A percentile compares a stretch with the other conserved stretches of the same genome.
Conservation (phyloP, 148 eudicot species). For the Salicornia ramosissima region DNA sequence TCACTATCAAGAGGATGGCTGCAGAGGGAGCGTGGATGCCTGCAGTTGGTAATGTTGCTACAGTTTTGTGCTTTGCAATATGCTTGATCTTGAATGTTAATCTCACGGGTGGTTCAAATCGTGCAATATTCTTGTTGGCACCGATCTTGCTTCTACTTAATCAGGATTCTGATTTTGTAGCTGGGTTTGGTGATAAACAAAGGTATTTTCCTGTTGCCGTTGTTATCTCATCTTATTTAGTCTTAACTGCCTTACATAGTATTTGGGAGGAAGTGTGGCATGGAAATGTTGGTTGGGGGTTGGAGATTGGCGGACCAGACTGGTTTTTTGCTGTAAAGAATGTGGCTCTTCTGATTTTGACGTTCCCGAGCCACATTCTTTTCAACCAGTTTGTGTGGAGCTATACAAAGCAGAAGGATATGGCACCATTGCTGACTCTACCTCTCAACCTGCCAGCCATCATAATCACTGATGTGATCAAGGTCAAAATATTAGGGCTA, state of each 20-base stretch:
- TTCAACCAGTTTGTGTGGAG: constrained; percentile 96
- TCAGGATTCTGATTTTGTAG: constrained; percentile 95
- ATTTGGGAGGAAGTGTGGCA: constrained; percentile 96
- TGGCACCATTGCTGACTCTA: constrained; percentile 62
- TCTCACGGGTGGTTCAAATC: constrained; percentile 90
- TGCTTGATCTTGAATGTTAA: constrained; percentile 76
- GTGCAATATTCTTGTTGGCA: constrained; percentile 95
- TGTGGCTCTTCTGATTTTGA: constrained; percentile 78
- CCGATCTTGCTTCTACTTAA: constrained; percentile 85
- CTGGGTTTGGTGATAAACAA: constrained; percentile 97
- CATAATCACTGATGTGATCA: constrained; percentile 76
- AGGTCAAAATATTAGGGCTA: constrained; percentile 83
- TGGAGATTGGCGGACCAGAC: constrained; percentile 87
- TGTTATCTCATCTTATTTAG: constrained; percentile 70
- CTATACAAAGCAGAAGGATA: constrained; percentile 66
- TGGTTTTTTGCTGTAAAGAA: constrained; percentile 92
- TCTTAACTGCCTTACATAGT: constrained; percentile 58
- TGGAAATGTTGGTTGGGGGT: constrained; percentile 86
- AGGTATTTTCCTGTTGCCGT: constrained; percentile 87
- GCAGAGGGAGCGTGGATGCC: constrained; percentile 99
- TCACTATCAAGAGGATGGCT: constrained; percentile 79
- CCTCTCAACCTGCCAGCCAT: constrained; percentile 85
- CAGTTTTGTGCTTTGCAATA: constrained; percentile 89
- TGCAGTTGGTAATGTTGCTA: constrained; percentile 96
- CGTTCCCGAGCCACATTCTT: constrained; percentile 89